Conservation (phyloP, 441 rosid species). For the Daphne laureola region DNA sequence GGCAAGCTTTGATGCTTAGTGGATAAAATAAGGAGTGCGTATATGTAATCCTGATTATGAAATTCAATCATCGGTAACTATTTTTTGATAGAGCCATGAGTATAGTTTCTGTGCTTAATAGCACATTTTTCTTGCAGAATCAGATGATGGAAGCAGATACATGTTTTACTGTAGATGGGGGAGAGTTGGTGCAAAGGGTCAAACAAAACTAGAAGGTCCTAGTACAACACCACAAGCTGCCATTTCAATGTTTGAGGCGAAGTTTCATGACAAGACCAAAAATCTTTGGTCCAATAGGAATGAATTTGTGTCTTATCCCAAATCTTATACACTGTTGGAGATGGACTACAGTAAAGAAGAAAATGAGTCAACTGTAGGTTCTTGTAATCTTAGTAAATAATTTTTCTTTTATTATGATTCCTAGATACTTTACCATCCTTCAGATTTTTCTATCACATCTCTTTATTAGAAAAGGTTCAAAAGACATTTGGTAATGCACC, state of each 20-base stretch:
- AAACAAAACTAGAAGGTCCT: slow-evolving; percentile 70
- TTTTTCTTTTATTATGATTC: slow-evolving; percentile 5
- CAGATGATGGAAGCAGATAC: slow-evolving; percentile 44
- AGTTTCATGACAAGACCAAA: slow-evolving; percentile 64
- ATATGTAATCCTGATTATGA: too few species aligned
- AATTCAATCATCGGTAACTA: too few species aligned
- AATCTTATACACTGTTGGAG: slow-evolving; percentile 66
- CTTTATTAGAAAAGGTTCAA: neutral
- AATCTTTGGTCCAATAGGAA: slow-evolving; percentile 54
- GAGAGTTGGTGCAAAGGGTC: slow-evolving; percentile 71
- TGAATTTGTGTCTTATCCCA: slow-evolving; percentile 49
- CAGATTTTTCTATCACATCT: neutral
- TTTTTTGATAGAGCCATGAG: too few species aligned
- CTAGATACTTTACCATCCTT: neutral
- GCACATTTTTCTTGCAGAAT: slow-evolving; percentile 28
- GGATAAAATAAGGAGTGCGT: too few species aligned
- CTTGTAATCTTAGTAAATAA: slow-evolving; percentile 4
- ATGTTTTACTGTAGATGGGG: slow-evolving; percentile 62
- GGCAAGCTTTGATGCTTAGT: too few species aligned
- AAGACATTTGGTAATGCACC: neutral
- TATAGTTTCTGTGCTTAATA: too few species aligned
- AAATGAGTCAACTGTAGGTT: slow-evolving; percentile 32
- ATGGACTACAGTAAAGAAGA: slow-evolving; percentile 67
- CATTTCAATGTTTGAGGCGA: slow-evolving; percentile 41
- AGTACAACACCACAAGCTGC: slow-evolving; percentile 44